Evolutionary conservation across 441 rosid genomes (phyloP), one percentile per base, ranked within the genome.

Genomic region (Populus trichocarpa): DNA sequence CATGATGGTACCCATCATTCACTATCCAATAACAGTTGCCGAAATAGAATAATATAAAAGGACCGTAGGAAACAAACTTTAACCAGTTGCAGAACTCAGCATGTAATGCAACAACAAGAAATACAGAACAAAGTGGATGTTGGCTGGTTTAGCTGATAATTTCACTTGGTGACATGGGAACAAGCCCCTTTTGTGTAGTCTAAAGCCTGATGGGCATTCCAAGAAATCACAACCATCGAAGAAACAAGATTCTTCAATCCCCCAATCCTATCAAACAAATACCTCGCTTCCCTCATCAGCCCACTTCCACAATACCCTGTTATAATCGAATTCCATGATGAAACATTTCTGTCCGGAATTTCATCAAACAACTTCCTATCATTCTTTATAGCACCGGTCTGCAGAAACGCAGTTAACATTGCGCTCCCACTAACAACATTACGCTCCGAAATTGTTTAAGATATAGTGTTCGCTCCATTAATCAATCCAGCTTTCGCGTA

Each of bases 241-340:
- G 98, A 88, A 79, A 91, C 88, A 5, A 83, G 61, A 81, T 87
- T 84, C 63, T 85, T 81, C n/a, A 33, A 33, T 33, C 74, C 75
- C 1, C 87, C 87, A 87, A 90, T 89, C 46, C 73, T 77, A 79
- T 86, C 86, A 67, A 92, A 92, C 78, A 94, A 81, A 69, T 74
- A 87, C 81, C 83, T 86, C 6, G 93, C 96, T 79, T 89, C 93
- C 67, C 79, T 86, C 85, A 90, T 80, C 30, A 85, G 77, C 9
- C 89, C 92, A 82, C 83, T 86, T 81, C 80, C 82, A 26, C 87
- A 85, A 84, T 90, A 75, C 75, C 96, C 96, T 46, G 83, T 81
- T 46, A 91, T 71, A 89, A 92, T 84, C 0, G 91, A 84, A 72
- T 92, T 92, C 97, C 97, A 92, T 0, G 94, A 90, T 72, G 93